A percentile compares a stretch with the other conserved stretches of the same genome.
These are phyloP conservation scores for Paecilomyces niveus DNA, from an alignment of 2,329 filamentous ascomycete genomes.

Conservation along the genomic window DNA sequence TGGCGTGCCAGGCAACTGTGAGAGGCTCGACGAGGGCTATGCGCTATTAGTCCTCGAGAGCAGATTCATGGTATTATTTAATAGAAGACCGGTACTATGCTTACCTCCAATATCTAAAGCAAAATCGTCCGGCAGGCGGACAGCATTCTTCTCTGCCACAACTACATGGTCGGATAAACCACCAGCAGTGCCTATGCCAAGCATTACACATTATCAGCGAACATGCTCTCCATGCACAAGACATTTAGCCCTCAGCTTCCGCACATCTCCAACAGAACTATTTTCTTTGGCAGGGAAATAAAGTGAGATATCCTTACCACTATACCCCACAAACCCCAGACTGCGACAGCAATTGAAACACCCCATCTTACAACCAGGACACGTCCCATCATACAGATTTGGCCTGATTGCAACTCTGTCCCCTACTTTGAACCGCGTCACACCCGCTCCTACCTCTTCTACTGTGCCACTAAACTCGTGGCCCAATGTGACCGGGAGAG, in stretches of 20 bases:
- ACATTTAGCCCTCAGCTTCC: no score
- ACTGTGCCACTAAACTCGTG: slow-evolving; percentile 60
- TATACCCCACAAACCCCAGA: slow-evolving; percentile 48
- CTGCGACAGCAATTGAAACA: slow-evolving; percentile 53
- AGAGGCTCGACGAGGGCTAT: slow-evolving; percentile 56
- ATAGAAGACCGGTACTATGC: background rate
- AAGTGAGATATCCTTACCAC: slow-evolving; percentile 18
- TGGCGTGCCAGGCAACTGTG: slow-evolving; percentile 57
- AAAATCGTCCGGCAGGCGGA: slow-evolving; percentile 15
- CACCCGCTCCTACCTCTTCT: slow-evolving; percentile 49
- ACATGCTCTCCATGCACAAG: no score
- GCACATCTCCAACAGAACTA: background rate
- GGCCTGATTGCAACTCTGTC: slow-evolving; percentile 56
- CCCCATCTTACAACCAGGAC: slow-evolving; percentile 47
- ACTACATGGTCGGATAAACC: slow-evolving; percentile 22
- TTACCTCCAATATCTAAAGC: slow-evolving; percentile 5
- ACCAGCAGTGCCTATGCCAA: slow-evolving; percentile 31
- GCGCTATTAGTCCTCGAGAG: background rate
- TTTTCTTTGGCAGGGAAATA: background rate
- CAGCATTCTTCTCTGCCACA: slow-evolving; percentile 13
- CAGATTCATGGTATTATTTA: no score
- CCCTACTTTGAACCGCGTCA: slow-evolving; percentile 43
- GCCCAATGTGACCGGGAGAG: slow-evolving; percentile 54
- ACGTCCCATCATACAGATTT: slow-evolving; percentile 51
- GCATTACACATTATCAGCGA: slow-evolving; percentile 37